Base-by-base conservation (phyloP, 805 yeast genomes). In the Candida germanica region DNA sequence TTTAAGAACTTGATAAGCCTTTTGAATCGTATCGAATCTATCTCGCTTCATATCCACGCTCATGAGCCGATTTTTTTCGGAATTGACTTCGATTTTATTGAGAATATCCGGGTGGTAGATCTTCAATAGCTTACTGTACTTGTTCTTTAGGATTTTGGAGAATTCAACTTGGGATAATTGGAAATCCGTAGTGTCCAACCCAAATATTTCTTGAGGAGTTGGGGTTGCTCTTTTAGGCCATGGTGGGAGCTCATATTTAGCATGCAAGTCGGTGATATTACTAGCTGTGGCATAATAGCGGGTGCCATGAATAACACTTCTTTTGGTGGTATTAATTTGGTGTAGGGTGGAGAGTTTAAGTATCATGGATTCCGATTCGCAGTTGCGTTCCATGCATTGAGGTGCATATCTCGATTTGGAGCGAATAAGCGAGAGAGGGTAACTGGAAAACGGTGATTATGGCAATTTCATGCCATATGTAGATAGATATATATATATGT, bases 71-170 rank as follows among this genome's bases (percentile, higher is more conserved):
- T 71, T 67, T 13, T 50, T 40, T 26, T 54, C 56, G 25, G 59
- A 55, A 6, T 54, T 22, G 0, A 58, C 46, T 0, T 43, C 53
- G 8, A 50, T 38, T 22, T 57, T 54, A 12, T 49, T 41, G 2
- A 66, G 49, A 3, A 72, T 54, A 52, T 88, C 97, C 0, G 97
- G 96, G 54, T 88, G 96, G 49, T 88, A 88, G 7, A 79, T 52
- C 55, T 83, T 85, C 8, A 88, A 88, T 31, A 49, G 61, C 33
- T 58, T 58, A 33, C 53, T 47, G 46, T 67, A 66, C 17, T 43
- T 58, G 4, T 44, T 20, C 38, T 63, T 62, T 18, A 67, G 42
- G 5, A 77, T 62, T 35, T 73, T 66, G 46, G 73, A 75, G 50
- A 81, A 83, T 29, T 71, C 70, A 17, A 59, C 44, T 41, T 75